Conservation (phyloP, 1,284 basidiomycete genomes). For the Cryptococcus hybrid region DNA sequence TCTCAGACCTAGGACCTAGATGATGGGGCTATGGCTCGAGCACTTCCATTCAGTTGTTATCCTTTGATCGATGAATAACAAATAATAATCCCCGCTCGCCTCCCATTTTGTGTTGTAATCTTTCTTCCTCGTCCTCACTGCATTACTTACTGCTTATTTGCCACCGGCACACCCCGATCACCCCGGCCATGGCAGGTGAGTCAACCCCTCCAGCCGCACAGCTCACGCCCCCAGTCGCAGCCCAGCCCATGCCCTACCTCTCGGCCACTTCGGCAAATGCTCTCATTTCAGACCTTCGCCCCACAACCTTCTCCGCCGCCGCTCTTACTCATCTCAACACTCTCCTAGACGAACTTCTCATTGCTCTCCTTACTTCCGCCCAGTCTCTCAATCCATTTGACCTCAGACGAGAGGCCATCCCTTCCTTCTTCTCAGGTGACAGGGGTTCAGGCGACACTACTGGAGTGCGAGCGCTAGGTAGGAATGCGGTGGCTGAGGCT, state of each 20-base stretch:
- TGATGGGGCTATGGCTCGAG: no score
- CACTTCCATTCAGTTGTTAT: no score
- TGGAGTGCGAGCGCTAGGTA: slow-evolving; percentile 60
- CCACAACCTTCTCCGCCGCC: slow-evolving; percentile 73
- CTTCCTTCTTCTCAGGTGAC: slow-evolving; percentile 64
- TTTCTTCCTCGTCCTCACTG: no score
- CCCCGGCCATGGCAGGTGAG: background rate
- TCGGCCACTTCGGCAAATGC: slow-evolving; percentile 78
- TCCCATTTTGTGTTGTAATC: no score
- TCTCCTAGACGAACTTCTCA: slow-evolving; percentile 82
- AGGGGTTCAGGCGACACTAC: slow-evolving; percentile 27
- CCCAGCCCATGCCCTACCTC: slow-evolving; percentile 57
- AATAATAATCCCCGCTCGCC: no score
- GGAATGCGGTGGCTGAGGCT: slow-evolving; percentile 86
- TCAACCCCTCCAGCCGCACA: background rate
- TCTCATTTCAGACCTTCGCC: slow-evolving; percentile 83
- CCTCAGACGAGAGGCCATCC: slow-evolving; percentile 65
- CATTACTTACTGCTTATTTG: background rate
- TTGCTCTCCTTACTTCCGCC: slow-evolving; percentile 66
- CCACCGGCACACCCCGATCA: background rate
- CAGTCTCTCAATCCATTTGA: slow-evolving; percentile 71
- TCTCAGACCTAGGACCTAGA: no score
- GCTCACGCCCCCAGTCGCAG: background rate
- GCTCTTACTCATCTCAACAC: slow-evolving; percentile 76
- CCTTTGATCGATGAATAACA: no score